A percentile compares a stretch with the other conserved stretches of the same genome.
Conservation (phyloP, 306 rosid species). For the Vicia sativa region DNA sequence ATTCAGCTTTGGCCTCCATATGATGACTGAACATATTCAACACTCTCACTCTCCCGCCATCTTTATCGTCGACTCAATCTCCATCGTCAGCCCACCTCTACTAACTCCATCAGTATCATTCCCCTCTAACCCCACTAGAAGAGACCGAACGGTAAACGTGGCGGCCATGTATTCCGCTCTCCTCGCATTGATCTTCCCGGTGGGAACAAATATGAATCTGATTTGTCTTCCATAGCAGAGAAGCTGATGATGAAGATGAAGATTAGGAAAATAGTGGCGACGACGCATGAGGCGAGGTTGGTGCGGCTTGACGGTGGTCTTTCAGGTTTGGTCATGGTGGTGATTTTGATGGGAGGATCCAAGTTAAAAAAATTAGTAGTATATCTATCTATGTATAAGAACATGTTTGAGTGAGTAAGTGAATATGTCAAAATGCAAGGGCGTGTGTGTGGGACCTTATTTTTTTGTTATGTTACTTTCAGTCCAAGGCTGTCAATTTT, state of each 20-base stretch:
- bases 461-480: conserved; percentile 23
- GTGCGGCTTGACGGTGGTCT: conserved; percentile 64
- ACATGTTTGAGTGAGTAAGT: not conserved
- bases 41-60: conserved; percentile 76
- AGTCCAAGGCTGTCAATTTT: not conserved
- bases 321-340: conserved; percentile 55
- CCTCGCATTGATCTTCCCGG: conserved; percentile 71
- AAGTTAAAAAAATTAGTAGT: not conserved
- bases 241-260: conserved; percentile 74
- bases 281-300: conserved; percentile 85
- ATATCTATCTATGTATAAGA: not conserved
- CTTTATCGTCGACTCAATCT: conserved; percentile 65
- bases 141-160: conserved; percentile 68
- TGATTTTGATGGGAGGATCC: not conserved
- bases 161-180: conserved; percentile 78
- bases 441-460: not conserved
- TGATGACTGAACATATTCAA: conserved; percentile 80
- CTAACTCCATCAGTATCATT: conserved; percentile 19
- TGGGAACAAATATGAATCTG: conserved; percentile 95
- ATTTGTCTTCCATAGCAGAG: conserved; percentile 69
- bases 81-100: conserved; percentile 58
- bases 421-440: not conserved
- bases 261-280: conserved; percentile 72
- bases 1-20: conserved; percentile 56
- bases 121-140: conserved; percentile 45